Evolutionary conservation across 257 asterid genomes (phyloP).

Genomic region (Ligustrum vulgare): DNA sequence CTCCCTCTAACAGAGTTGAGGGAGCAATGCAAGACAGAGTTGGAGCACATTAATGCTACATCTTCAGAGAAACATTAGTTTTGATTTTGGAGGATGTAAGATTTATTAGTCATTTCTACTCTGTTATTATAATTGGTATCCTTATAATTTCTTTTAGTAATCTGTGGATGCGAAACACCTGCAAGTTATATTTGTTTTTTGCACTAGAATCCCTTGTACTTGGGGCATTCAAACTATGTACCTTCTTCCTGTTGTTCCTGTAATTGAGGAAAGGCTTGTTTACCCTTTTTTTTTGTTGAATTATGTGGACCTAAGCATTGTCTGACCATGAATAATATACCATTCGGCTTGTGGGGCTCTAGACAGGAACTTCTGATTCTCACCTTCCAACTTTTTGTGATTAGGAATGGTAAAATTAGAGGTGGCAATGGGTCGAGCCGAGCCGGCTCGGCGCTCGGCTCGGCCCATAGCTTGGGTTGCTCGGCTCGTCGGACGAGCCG

Average conservation of each 20-base stretch:
- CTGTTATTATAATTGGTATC: background rate
- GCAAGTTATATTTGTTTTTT: background rate
- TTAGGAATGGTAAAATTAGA: too few species aligned
- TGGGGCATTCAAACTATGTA: conserved; percentile 15
- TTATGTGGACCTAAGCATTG: background rate
- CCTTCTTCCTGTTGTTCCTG: conserved; percentile 1
- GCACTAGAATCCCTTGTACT: background rate
- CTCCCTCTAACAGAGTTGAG: conserved; percentile 53
- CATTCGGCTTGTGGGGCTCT: too few species aligned
- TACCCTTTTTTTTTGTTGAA: background rate
- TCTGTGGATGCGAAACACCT: conserved; percentile 7
- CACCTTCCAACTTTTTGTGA: too few species aligned
- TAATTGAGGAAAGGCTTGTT: background rate
- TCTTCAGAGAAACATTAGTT: conserved; percentile 38
- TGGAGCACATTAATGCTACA: conserved; percentile 37
- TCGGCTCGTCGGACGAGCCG: too few species aligned
- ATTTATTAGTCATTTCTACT: conserved; percentile 23
- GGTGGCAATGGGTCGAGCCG: too few species aligned
- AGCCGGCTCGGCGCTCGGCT: too few species aligned
- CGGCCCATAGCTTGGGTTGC: too few species aligned
- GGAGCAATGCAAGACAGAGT: conserved; percentile 59
- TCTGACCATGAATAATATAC: background rate
- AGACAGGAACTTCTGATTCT: too few species aligned
- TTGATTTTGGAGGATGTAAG: conserved; percentile 19
- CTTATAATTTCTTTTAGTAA: conserved; percentile 9